Evolutionary conservation across 2,329 filamentous ascomycete genomes (phyloP), one percentile per base, ranked within the genome.

Genomic region (Clonostachys sp.): DNA sequence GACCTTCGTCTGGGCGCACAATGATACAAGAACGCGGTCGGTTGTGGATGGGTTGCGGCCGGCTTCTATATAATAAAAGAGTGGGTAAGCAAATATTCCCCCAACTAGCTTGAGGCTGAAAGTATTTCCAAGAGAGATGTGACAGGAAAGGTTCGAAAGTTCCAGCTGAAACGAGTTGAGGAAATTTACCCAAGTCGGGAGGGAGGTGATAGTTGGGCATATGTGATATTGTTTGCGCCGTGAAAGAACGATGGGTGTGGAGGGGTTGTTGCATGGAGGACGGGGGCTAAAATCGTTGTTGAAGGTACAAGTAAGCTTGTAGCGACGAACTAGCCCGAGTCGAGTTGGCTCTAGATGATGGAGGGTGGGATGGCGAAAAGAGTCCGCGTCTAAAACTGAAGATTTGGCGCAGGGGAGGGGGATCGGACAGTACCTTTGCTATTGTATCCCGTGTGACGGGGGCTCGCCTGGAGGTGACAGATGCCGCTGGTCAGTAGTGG

Each of bases 21-120:
- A 10, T 30, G 24, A 9, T 30, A 30, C 24, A 30, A 10, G 24
- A 30, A 30, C 24, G 24, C 9, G 24, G 9, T 30, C 8, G 24
- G 8, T 30, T 30, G 24, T 30, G 24, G 24, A 10, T 10, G 24
- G 24, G 24, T 30, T 30, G 24, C 24, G 24, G 9, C 24, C 24
- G 24, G 9, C 24, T 30, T 30, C 24, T 30, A 30, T 30, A 30
- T 30, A 9, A 30, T 30, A 30, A 24, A 24, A 30, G 24, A 30
- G 24, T 30, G 24, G 64, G 65, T 3, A 53, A 60, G 33, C 46
- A 57, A 30, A 46, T 45, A 3, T 67, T 62, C 39, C 65, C 6
- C 58, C 65, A 1, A 53, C 47, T 39, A 61, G 68, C 14, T 46
- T 72, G 34, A 30, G 24, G 24, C 24, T 30, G 24, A 30, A 30